Evolutionary conservation across 257 asterid species (phyloP), one percentile per base, ranked within the genome.

Genomic region (Paraleonurus japonicus): DNA sequence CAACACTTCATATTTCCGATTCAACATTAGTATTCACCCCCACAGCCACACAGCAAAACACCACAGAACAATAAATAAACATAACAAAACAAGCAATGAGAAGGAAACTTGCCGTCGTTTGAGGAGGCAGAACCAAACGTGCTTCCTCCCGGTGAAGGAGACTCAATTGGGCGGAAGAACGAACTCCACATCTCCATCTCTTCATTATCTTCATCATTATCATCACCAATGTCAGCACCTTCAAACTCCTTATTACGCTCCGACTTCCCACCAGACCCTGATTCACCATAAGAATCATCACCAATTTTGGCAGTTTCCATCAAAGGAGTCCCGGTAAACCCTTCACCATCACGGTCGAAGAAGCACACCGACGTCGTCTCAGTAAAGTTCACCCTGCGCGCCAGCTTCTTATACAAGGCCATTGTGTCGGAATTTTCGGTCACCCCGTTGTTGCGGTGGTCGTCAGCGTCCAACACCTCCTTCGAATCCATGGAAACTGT

Each of bases 321-420:
- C 55, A 66, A 60, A 27, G 96, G 92, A 37, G 87, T 84, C 73
- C 78, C 92, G 37, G 83, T 81, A 41, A 5, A 53, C 53, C 83
- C 92, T 17, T 89, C 99, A 41, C 87, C 99, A 30, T 92, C 98
- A 23, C 96, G 92, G 82, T 95, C 90, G 81, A 95, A 95, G 85
- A 95, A 85, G 82, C 81, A 96, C 4, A 95, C 77, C 4, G 97
- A 89, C 10, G 99, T 92, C 82, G 63, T 86, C 84, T 92, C 99
- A 11, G 99, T 98, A 74, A 95, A 95, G 89, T 98, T 95, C 77
- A 95, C 99, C 61, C 99, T 84, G 70, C 98, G 94, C 6, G 85
- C 81, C 74, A 93, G 85, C 84, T 92, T 95, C 83, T 78, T 85
- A 82, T 80, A 88, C 73, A 60, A 20, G 28, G 88, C 94, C 27